These are phyloP conservation scores for Aegilops tauschii DNA, from an alignment of 176 grass and related monocot genomes.

Conservation along the genomic window DNA sequence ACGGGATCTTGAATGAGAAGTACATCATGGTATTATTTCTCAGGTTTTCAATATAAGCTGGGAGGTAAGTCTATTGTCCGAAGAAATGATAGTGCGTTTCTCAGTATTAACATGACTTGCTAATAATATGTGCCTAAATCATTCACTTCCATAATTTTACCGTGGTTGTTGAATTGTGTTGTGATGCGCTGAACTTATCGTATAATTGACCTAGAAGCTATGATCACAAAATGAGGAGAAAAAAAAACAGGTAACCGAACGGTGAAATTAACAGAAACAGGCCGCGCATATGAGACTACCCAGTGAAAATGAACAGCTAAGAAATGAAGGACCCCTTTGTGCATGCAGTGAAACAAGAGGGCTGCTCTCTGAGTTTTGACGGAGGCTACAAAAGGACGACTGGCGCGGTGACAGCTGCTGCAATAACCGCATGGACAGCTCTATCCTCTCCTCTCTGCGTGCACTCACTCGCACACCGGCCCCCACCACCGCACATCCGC, in stretches of 20 bases:
- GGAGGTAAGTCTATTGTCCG: too few relatives aligned
- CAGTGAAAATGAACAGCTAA: background rate
- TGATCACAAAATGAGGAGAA: too few relatives aligned
- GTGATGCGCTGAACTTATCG: too few relatives aligned
- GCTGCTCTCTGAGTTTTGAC: background rate
- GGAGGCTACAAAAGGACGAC: conserved; percentile 26
- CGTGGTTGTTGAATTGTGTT: too few relatives aligned
- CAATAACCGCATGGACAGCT: conserved; percentile 37
- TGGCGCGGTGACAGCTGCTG: conserved; percentile 30
- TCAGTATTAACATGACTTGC: background rate
- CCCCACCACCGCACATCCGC: conserved; percentile 22
- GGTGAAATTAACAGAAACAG: too few relatives aligned
- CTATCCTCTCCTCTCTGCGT: conserved; percentile 35
- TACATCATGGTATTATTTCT: background rate
- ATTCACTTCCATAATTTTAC: too few relatives aligned
- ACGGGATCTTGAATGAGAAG: background rate
- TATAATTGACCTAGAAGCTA: too few relatives aligned
- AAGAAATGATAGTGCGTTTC: background rate
- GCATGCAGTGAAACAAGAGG: conserved; percentile 3
- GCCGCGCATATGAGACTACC: background rate
- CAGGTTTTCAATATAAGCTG: background rate
- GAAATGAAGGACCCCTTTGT: background rate
- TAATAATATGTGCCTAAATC: too few relatives aligned
- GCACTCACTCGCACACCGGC: background rate
- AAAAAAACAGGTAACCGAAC: too few relatives aligned